Conservation (phyloP, 2,329 filamentous ascomycete species). For the Fusarium irregulare region DNA sequence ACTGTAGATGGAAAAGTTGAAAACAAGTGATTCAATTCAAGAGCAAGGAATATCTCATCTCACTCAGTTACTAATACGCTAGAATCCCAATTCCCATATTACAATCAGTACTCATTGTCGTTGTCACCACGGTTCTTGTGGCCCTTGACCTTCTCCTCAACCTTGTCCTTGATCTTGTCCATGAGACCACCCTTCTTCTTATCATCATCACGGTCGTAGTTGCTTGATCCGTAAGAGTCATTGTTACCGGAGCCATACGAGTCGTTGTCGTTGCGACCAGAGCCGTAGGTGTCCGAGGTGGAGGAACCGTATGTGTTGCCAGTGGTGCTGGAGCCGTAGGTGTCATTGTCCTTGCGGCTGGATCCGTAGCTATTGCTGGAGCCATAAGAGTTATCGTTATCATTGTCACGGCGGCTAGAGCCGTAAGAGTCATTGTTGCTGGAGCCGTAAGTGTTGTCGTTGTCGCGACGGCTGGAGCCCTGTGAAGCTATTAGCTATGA, state of each 20-base stretch:
- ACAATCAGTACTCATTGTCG: slow-evolving; percentile 41
- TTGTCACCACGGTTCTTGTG: slow-evolving; percentile 49
- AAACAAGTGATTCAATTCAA: slow-evolving; percentile 9
- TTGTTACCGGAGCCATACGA: slow-evolving; percentile 13
- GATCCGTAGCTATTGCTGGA: background rate
- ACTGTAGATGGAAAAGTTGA: background rate
- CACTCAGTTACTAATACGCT: slow-evolving; percentile 13
- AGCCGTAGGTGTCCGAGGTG: slow-evolving; percentile 2
- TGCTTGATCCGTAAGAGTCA: slow-evolving; percentile 17
- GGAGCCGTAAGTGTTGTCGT: slow-evolving; percentile 3
- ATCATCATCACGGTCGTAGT: background rate
- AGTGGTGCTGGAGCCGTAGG: background rate
- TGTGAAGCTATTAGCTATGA: background rate
- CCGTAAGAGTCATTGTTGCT: slow-evolving; percentile 5
- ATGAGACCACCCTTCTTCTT: slow-evolving; percentile 58
- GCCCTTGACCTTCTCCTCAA: slow-evolving; percentile 60
- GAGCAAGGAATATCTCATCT: slow-evolving; percentile 15
- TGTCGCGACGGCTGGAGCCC: slow-evolving; percentile 3
- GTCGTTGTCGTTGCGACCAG: background rate
- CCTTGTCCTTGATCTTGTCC: slow-evolving; percentile 70
- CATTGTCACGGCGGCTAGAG: slow-evolving; percentile 17
- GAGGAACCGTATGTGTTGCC: slow-evolving; percentile 12
- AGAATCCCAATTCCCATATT: background rate
- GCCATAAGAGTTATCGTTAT: slow-evolving; percentile 11
- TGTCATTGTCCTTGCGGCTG: background rate